These are phyloP conservation scores for Penicillium sp. DNA, from an alignment of 2,329 filamentous ascomycete species.

Conservation along the genomic window DNA sequence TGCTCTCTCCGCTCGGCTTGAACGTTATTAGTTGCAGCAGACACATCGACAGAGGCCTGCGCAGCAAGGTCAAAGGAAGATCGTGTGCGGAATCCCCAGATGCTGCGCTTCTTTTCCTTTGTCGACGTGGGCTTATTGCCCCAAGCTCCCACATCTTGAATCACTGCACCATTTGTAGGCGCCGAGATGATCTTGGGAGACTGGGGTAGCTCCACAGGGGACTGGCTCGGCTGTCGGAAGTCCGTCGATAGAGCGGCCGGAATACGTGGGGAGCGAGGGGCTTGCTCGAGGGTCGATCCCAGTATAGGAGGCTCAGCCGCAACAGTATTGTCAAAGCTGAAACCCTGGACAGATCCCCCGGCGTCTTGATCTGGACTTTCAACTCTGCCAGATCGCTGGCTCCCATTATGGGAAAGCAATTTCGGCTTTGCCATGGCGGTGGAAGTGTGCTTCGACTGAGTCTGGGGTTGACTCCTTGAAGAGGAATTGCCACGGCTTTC, in stretches of 20 bases:
- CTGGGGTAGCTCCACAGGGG: constrained; percentile 27
- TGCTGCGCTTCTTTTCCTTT: constrained; percentile 74
- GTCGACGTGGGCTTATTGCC: constrained; percentile 67
- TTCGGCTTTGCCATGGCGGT: constrained; percentile 24
- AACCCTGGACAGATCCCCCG: constrained; percentile 39
- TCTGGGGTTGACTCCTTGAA: constrained; percentile 18
- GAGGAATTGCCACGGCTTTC: constrained; percentile 23
- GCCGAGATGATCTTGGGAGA: constrained; percentile 64
- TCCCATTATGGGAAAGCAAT: constrained; percentile 19
- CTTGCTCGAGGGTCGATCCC: constrained; percentile 38
- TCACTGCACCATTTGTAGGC: constrained; percentile 76
- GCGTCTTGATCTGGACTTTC: constrained; percentile 39
- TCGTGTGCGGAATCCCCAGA: constrained; percentile 61
- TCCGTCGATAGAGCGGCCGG: constrained; percentile 30
- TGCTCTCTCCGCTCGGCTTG: constrained; percentile 49
- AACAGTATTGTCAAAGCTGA: constrained; percentile 55
- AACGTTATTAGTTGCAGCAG: constrained; percentile 47
- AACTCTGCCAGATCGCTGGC: constrained; percentile 29
- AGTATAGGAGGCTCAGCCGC: constrained; percentile 54
- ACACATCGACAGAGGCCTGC: constrained; percentile 28
- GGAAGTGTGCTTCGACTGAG: constrained; percentile 17
- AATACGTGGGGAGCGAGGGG: constrained; percentile 32
- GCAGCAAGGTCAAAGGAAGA: constrained; percentile 62
- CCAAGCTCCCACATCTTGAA: constrained; percentile 78
- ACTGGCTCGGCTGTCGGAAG: constrained; percentile 21